Base-by-base conservation (phyloP, 768 basidiomycete species). In the Mycena metata region DNA sequence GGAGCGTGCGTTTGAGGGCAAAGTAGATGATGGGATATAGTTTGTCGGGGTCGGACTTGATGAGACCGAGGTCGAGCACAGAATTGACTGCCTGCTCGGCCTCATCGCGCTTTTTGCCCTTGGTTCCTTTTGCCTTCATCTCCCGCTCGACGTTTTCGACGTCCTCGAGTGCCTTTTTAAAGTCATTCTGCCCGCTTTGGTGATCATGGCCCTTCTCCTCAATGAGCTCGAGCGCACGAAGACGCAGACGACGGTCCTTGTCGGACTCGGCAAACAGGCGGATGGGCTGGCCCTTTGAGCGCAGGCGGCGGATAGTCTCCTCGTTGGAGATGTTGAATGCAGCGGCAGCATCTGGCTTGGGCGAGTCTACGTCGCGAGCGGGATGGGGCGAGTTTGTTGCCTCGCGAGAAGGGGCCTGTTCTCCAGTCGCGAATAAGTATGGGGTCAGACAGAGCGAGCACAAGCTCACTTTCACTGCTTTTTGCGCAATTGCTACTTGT, bases 11-110 rank as follows among this genome's bases (percentile, higher is more conserved):
- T 84, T 98, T 98, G 65, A 99, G 82, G 2, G 96, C 95, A 77
- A 96, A 96, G 76, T 99, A 99, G 56, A 99, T 98, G 73, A 98
- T 84, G 0, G 98, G 98, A 76, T 99, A 98, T 33, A 99, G 83
- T 79, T 94, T 98, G 83, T 97, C 94, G 9, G 96, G 94, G 78
- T 99, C 95, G 19, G 89, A 89, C 84, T 96, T 97, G 75, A 98
- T 78, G 67, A 98, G 84, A 8, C 78, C 83, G 33, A 99, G 78
- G 78, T 99, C 95, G 52, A 99, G 82, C 11, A 95, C 79, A 11
- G 88, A 90, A 21, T 82, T 81, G 33, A 80, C 80, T 47, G 83
- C 80, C 35, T 85, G 80, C 73, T 90, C 83, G 1, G 87, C 84
- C 10, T 85, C 89, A 71, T 89, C 91, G 78, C 87, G 90, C 82